phyloP scores from a whole-genome alignment of 768 basidiomycete species.

The Tricholoma saponaceum region DNA sequence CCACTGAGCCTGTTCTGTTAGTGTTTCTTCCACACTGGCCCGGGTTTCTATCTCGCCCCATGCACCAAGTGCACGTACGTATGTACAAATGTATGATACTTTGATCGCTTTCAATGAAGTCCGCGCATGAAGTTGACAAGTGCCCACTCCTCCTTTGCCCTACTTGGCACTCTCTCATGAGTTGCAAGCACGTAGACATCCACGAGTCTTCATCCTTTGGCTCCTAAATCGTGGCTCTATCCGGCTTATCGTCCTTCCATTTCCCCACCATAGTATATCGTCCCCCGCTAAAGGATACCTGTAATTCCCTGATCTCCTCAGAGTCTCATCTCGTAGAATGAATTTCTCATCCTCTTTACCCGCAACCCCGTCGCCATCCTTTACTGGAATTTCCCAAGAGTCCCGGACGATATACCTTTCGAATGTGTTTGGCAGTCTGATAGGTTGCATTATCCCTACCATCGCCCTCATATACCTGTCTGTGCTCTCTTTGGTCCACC shows the following conservation, averaged over 20 bases:
- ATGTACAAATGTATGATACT: too few species aligned
- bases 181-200: too few species aligned
- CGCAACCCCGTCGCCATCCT: neutral
- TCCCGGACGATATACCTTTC: slow-evolving; percentile 11
- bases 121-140: too few species aligned
- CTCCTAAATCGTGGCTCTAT: neutral
- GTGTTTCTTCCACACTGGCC: neutral
- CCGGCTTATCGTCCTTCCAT: neutral
- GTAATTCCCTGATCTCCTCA: neutral
- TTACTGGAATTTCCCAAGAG: neutral
- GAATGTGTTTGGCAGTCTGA: slow-evolving; percentile 17
- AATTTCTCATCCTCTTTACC: neutral
- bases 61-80: too few species aligned
- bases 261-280: neutral
- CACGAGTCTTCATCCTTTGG: neutral
- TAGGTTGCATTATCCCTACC: slow-evolving; percentile 18
- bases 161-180: too few species aligned
- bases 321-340: neutral
- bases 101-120: too few species aligned
- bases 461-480: slow-evolving; percentile 43
- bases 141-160: too few species aligned
- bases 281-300: neutral
- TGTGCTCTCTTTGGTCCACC: slow-evolving; percentile 45
- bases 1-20: neutral
- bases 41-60: neutral